Evolutionary conservation across 345 rosid species (phyloP).

Genomic region (Passiflora organensis): DNA sequence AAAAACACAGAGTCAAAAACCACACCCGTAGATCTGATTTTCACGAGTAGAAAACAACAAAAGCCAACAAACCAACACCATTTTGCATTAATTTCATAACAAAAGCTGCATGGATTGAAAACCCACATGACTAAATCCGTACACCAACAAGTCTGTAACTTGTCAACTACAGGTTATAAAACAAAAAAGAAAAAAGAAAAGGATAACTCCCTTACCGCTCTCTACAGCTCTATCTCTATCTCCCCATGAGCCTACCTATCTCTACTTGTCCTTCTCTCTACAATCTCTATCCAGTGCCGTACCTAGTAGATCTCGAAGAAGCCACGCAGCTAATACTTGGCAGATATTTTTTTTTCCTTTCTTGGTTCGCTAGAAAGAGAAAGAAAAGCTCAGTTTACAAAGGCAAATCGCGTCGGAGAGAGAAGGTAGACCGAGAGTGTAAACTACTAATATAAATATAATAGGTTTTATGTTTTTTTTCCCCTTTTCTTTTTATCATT

Average conservation of each 20-base stretch:
- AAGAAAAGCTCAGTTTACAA: conserved; percentile 10
- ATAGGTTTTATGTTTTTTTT: too few relatives aligned
- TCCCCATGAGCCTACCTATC: neutral
- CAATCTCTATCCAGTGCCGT: conserved; percentile 22
- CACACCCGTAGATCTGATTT: conserved; percentile 30
- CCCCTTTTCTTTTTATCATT: too few relatives aligned
- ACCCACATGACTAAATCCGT: conserved; percentile 5
- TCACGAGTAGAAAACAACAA: neutral
- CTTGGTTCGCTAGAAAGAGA: conserved; percentile 7
- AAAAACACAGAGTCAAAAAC: neutral
- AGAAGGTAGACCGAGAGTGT: conserved; percentile 5
- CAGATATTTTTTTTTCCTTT: neutral
- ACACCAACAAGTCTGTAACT: neutral
- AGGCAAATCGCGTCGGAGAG: neutral
- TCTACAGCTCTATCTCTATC: neutral
- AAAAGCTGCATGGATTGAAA: conserved; percentile 13
- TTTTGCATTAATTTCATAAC: too few relatives aligned
- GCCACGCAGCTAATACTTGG: conserved; percentile 19
- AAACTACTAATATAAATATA: neutral
- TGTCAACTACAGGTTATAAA: conserved; percentile 16
- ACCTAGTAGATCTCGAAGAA: conserved; percentile 33
- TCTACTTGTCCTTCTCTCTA: conserved; percentile 9
- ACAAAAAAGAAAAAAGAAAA: too few relatives aligned
- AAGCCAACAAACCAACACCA: conserved; percentile 28
- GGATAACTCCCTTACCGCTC: neutral